These are phyloP conservation scores for Leptographium procerum DNA, from an alignment of 2,329 filamentous ascomycete genomes.

Conservation along the genomic window DNA sequence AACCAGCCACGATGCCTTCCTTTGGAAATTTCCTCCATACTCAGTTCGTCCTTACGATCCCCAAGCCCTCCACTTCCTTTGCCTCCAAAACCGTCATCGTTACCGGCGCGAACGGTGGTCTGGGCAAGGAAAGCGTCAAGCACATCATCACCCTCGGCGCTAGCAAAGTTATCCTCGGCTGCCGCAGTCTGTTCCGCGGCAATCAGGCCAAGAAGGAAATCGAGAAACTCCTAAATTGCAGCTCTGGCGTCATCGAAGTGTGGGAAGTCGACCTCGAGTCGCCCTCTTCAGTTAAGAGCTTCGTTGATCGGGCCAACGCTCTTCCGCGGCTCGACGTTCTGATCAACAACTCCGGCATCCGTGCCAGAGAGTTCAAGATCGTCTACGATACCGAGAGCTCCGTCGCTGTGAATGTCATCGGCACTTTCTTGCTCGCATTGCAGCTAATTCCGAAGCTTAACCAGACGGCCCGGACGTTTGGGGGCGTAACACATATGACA, in stretches of 20 bases:
- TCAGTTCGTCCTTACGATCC: neutral
- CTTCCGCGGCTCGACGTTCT: slow-evolving; percentile 17
- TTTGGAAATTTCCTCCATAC: neutral
- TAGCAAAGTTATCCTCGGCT: slow-evolving; percentile 26
- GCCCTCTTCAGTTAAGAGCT: slow-evolving; percentile 20
- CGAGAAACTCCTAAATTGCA: neutral
- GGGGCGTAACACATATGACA: slow-evolving; percentile 4
- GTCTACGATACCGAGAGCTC: slow-evolving; percentile 10
- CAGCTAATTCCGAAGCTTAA: slow-evolving; percentile 10
- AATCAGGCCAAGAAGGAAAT: neutral
- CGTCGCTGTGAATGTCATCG: slow-evolving; percentile 8
- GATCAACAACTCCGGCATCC: neutral
- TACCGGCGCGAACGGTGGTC: slow-evolving; percentile 13
- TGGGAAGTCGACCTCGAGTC: slow-evolving; percentile 28
- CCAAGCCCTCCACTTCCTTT: neutral
- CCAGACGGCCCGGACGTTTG: slow-evolving; percentile 6
- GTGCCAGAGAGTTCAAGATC: slow-evolving; percentile 18
- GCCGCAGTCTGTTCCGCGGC: slow-evolving; percentile 19
- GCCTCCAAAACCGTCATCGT: slow-evolving; percentile 5
- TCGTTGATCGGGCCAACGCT: slow-evolving; percentile 18
- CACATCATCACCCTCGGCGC: slow-evolving; percentile 16
- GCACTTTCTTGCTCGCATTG: slow-evolving; percentile 10
- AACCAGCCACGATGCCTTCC: neutral
- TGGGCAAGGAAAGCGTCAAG: slow-evolving; percentile 13
- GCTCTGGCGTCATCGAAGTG: slow-evolving; percentile 17